Evolutionary conservation across 108 stramenopile species (phyloP), one percentile per base, ranked within the genome.

Genomic region (Hondaea fermentalgiana): DNA sequence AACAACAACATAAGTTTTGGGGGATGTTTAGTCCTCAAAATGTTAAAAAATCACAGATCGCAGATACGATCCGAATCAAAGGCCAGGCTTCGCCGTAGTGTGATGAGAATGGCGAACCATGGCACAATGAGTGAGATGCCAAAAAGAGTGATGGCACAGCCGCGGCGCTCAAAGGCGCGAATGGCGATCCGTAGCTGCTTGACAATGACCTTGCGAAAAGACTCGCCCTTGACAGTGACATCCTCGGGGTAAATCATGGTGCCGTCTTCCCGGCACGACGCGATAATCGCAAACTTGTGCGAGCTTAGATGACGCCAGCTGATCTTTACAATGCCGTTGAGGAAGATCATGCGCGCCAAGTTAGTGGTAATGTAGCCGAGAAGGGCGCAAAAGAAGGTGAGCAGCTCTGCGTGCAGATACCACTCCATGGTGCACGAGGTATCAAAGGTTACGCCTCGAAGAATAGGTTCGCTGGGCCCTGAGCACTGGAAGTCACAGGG

Each of bases 391-490:
- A 83, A 53, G 23, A 53, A 53, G 49, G 49, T 53, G n/a, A 83
- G 51, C 45, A 53, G 45, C 49, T 47, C n/a, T 12, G 49, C 51
- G 51, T 83, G 76, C 4, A 23, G 17, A 23, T 83, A 83, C 76
- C 76, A 83, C 28, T 83, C 76, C 76, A 53, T 25, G 76, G 76
- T 83, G 51, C 76, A 83, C 76, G 76, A 47, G n/a, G 76, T 28
- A 6, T 83, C 49, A 23, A 83, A 83, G 76, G 76, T 53, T 1
- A 53, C 76, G 28, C 51, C 51, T n/a, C 76, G 76, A 21, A 83
- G 76, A 53, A 83, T 53, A 12, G 76, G 12, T 45, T 83, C 76
- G 76, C 28, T 83, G 49, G 76, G 76, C 2, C 76, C 76, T 45
- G 76, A 47, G 4, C 64, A 69, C 35, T 69, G 35, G 42, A 69